Conservation (phyloP, 2,329 filamentous ascomycete genomes). For the Madurella fahalii region DNA sequence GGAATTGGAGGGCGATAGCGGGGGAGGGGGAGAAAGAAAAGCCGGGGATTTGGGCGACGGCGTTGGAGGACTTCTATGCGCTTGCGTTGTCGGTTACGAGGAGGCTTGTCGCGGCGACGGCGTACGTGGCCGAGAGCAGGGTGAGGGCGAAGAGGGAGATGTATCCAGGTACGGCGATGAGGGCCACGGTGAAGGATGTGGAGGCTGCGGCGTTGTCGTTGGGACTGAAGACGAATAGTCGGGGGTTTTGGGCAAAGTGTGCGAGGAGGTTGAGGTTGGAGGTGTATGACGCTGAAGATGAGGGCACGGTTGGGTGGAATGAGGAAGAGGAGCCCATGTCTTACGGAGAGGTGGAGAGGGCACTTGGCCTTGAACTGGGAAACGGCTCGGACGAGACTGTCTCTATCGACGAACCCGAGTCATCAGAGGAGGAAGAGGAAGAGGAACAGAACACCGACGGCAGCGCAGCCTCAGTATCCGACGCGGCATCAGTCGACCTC, state of each 20-base stretch:
- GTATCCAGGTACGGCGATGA: conserved; percentile 26
- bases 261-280: conserved; percentile 48
- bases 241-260: conserved; percentile 44
- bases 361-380: conserved; percentile 28
- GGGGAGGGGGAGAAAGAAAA: conserved; percentile 23
- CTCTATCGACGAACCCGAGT: neutral
- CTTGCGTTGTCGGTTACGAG: conserved; percentile 64
- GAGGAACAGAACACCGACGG: conserved; percentile 7
- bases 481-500: conserved; percentile 11
- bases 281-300: conserved; percentile 38
- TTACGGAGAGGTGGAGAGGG: conserved; percentile 43
- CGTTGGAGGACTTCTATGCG: conserved; percentile 71
- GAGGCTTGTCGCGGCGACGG: conserved; percentile 62
- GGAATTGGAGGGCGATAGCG: neutral
- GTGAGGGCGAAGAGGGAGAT: conserved; percentile 47
- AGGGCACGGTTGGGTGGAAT: conserved; percentile 9
- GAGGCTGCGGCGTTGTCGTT: conserved; percentile 47
- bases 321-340: conserved; percentile 33
- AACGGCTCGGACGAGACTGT: neutral
- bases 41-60: conserved; percentile 70
- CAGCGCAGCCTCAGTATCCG: neutral
- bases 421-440: conserved; percentile 6
- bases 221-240: conserved; percentile 36
- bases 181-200: conserved; percentile 45
- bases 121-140: conserved; percentile 68